A percentile compares a stretch with the other conserved stretches of the same genome.
phyloP scores from a whole-genome alignment of 2,329 filamentous ascomycete genomes.

The Amylocarpus encephaloides region DNA sequence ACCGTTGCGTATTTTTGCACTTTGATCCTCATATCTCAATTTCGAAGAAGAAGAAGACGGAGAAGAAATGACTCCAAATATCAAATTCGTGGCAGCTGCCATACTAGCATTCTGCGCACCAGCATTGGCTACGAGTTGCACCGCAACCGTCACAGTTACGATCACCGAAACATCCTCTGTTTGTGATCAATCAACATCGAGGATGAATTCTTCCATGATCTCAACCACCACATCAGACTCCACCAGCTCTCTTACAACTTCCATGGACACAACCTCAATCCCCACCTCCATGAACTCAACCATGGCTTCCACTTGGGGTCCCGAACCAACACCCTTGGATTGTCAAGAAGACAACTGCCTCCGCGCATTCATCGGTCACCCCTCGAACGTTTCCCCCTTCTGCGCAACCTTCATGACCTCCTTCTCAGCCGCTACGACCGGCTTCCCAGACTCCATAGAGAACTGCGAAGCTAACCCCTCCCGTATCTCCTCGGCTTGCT shows the following conservation, averaged over 20 bases:
- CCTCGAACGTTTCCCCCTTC: neutral
- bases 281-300: neutral
- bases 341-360: slow-evolving; percentile 5
- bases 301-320: neutral
- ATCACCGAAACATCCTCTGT: neutral
- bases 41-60: no score
- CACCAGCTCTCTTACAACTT: neutral
- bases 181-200: neutral
- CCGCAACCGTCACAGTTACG: slow-evolving; percentile 1
- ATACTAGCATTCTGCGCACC: slow-evolving; percentile 1
- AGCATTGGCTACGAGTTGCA: neutral
- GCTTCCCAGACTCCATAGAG: neutral
- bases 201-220: neutral
- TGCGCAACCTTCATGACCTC: slow-evolving; percentile 2
- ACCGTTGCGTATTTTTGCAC: no score
- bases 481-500: slow-evolving; percentile 4
- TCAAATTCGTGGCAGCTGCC: slow-evolving; percentile 1
- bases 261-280: neutral
- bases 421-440: neutral
- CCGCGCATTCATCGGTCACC: neutral
- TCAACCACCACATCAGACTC: neutral
- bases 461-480: slow-evolving; percentile 1
- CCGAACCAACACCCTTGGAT: no score
- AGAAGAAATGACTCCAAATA: neutral
- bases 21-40: no score